Percentiles rank a stretch among this genome's conserved stretches.
Evolutionary conservation across 2,329 filamentous ascomycete genomes (phyloP).

Genomic region (Lizonia empirigonia): DNA sequence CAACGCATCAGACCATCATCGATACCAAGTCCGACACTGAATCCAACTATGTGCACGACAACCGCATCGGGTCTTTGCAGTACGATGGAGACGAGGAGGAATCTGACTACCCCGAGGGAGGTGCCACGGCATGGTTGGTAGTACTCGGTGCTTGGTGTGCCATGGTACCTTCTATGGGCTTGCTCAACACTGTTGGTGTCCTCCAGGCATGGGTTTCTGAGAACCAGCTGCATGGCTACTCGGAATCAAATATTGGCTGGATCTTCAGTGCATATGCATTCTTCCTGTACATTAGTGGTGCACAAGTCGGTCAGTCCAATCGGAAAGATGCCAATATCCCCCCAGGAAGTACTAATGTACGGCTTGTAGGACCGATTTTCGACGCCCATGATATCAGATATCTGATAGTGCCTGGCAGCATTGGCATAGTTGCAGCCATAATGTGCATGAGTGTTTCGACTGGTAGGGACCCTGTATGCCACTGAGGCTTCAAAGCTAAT

Average conservation of each 20-base stretch:
- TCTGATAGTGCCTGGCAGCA: conserved; percentile 38
- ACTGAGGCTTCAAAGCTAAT: background rate
- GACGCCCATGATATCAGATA: conserved; percentile 44
- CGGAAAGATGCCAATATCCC: accelerated
- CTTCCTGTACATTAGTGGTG: conserved; percentile 46
- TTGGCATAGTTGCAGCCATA: conserved; percentile 38
- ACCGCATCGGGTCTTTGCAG: conserved; percentile 4
- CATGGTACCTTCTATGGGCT: conserved; percentile 50
- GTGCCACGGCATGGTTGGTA: conserved; percentile 51
- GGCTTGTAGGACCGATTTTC: conserved; percentile 43
- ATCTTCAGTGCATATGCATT: conserved; percentile 51
- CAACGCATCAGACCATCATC: background rate
- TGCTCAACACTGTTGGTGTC: conserved; percentile 49
- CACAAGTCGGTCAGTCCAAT: conserved; percentile 33
- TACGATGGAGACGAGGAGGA: conserved; percentile 5
- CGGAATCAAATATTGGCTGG: conserved; percentile 49
- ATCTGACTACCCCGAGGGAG: conserved; percentile 48
- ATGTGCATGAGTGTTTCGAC: conserved; percentile 40
- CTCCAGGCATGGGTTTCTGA: conserved; percentile 49
- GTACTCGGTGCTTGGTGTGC: conserved; percentile 51
- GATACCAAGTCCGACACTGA: background rate
- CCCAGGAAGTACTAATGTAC: conserved; percentile 13
- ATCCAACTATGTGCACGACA: background rate
- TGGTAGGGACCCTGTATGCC: too few relatives aligned
- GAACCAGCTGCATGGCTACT: conserved; percentile 46